phyloP scores from a whole-genome alignment of 1,284 basidiomycete genomes.

The Tilletia indica region DNA sequence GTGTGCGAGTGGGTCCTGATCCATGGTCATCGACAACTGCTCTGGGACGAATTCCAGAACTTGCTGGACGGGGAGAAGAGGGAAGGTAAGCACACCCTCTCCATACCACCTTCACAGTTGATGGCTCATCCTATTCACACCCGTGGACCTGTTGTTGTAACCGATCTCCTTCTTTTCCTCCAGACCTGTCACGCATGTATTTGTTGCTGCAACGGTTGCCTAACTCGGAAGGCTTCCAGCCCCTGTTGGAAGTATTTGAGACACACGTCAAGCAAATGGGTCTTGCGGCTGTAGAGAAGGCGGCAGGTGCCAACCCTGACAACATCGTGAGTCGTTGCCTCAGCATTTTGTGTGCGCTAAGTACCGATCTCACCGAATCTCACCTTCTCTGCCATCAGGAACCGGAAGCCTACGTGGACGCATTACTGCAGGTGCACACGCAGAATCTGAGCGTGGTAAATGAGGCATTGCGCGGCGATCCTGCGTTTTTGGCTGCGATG shows the following conservation, averaged over 20 bases:
- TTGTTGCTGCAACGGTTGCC: constrained; percentile 82
- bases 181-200: constrained; percentile 81
- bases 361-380: neutral
- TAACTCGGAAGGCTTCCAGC: constrained; percentile 74
- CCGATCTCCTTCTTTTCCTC: no score
- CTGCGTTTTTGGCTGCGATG: constrained; percentile 89
- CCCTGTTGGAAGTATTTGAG: constrained; percentile 88
- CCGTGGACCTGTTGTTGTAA: no score
- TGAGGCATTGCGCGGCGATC: constrained; percentile 86
- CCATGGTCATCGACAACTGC: constrained; percentile 76
- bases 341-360: no score
- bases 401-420: constrained; percentile 91
- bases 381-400: constrained; percentile 53
- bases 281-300: constrained; percentile 76
- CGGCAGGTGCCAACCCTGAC: constrained; percentile 55
- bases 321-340: constrained; percentile 58
- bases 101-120: no score
- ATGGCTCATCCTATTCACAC: no score
- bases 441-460: constrained; percentile 89
- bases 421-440: constrained; percentile 82
- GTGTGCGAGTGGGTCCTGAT: constrained; percentile 93
- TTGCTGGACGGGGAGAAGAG: constrained; percentile 90
- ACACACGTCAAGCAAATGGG: constrained; percentile 89
- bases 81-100: constrained; percentile 59
- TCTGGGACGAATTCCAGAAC: constrained; percentile 93